Evolutionary conservation across 495 filamentous ascomycete species (phyloP).

Genomic region (Aspergillus leporis): DNA sequence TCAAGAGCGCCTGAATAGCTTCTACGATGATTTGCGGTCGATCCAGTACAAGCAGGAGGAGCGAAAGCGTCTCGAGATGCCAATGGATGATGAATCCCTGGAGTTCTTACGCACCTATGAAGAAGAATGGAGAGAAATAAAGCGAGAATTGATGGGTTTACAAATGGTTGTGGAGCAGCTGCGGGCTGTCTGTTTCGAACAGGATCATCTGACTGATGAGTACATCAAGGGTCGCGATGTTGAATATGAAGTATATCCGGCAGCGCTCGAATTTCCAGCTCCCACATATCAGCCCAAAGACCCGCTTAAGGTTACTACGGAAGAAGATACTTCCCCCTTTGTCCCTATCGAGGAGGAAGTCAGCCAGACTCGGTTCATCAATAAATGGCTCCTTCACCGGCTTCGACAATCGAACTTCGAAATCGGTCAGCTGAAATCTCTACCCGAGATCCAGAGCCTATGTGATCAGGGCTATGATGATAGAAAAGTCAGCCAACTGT

Average conservation of each 20-base stretch:
- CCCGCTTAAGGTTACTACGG: slow-evolving; percentile 6
- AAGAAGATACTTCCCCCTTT: slow-evolving; percentile 4
- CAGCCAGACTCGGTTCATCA: slow-evolving; percentile 19
- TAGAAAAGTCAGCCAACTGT: slow-evolving; percentile 27
- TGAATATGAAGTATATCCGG: neutral
- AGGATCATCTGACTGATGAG: slow-evolving; percentile 17
- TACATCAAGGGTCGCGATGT: slow-evolving; percentile 12
- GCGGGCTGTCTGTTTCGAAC: slow-evolving; percentile 18
- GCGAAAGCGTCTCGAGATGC: slow-evolving; percentile 12
- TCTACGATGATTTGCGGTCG: slow-evolving; percentile 25
- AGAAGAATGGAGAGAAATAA: slow-evolving; percentile 14
- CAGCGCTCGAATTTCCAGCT: neutral
- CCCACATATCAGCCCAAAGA: neutral
- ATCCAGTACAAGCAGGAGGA: slow-evolving; percentile 22
- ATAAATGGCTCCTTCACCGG: slow-evolving; percentile 35
- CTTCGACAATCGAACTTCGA: slow-evolving; percentile 31
- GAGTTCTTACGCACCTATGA: slow-evolving; percentile 29
- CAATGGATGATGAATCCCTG: slow-evolving; percentile 25
- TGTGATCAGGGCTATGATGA: slow-evolving; percentile 23
- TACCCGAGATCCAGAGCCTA: slow-evolving; percentile 21
- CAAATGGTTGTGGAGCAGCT: slow-evolving; percentile 23
- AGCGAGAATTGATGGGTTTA: slow-evolving; percentile 23
- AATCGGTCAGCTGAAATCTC: slow-evolving; percentile 27
- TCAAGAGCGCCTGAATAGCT: slow-evolving; percentile 26
- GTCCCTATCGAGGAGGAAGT: neutral